Base-by-base conservation (phyloP, 2,329 filamentous ascomycete species). In the Aspergillus sp. region DNA sequence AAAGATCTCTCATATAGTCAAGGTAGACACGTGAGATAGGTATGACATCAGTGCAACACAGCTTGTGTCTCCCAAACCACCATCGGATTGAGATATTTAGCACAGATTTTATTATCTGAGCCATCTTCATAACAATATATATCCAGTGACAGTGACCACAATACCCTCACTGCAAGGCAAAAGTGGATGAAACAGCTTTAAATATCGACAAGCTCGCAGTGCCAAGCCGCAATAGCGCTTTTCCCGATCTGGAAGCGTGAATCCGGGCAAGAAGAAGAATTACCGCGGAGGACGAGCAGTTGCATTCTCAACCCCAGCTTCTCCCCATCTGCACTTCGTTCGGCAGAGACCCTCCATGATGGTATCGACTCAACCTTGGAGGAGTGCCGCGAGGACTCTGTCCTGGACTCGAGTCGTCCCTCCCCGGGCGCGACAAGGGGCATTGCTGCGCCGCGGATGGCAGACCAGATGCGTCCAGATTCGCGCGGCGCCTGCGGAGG, bases 391-490 rank as follows among this genome's bases (percentile, higher is more conserved):
- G 57, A 68, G 69, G 68, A 65, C 70, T 66, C 61, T 75, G 57
- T 71, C 70, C 61, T 73, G 71, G 68, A 72, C 72, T 51, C 66
- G 69, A 67, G 70, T 71, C 60, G 62, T 72, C 57, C 68, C 68
- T 69, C 65, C 56, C 41, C 65, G 65, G 43, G 60, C 61, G 59
- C 67, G 65, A 65, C 68, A 67, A 63, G 57, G 51, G 51, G 53
- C 50, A 48, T 53, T 60, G 57, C 62, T 64, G 50, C 70, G 69
- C 58, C 66, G 67, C 57, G 58, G 43, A 61, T 62, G 51, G 56
- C 69, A 71, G 60, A 64, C 75, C 59, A 75, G 76, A 74, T 74
- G 69, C 63, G 69, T 80, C 55, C 78, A 80, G 61, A 76, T 81
- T 69, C 79, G 78, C 67, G 75, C 79, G 38, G 74, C 79, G 43